These are phyloP conservation scores for Yamadazyma triangularis DNA, from an alignment of 1,139 yeast genomes.

Conservation along the genomic window DNA sequence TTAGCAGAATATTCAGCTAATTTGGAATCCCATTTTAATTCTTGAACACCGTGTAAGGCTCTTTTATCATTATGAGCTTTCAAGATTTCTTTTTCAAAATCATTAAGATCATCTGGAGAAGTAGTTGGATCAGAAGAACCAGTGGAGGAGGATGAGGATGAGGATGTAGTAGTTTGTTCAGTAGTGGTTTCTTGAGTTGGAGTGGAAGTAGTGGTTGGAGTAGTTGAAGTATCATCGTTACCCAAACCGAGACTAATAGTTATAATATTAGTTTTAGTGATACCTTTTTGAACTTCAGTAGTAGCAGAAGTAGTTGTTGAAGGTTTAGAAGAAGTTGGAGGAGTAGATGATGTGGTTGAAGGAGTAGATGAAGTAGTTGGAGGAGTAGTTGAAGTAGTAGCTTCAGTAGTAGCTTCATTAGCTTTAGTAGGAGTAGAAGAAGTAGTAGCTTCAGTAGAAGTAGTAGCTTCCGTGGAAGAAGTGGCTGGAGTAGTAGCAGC, in stretches of 20 bases:
- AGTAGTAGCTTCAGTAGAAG: constrained; percentile 7
- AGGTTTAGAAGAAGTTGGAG: constrained; percentile 3
- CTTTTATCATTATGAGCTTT: constrained; percentile 50
- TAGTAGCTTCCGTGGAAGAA: constrained; percentile 5
- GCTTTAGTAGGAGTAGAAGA: constrained; percentile 4
- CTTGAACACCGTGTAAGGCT: constrained; percentile 48
- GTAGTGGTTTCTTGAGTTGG: constrained; percentile 15
- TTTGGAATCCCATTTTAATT: constrained; percentile 44
- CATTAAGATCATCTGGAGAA: constrained; percentile 12
- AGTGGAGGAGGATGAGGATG: constrained; percentile 10
- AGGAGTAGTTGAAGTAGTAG: too few species aligned
- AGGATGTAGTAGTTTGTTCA: constrained; percentile 10
- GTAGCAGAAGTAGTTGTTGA: constrained; percentile 35
- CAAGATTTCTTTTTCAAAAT: constrained; percentile 33
- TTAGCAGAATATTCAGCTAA: constrained; percentile 46
- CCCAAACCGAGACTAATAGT: not conserved
- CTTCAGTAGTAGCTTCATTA: too few species aligned
- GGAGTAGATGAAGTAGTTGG: constrained; percentile 5
- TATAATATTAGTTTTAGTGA: constrained; percentile 8
- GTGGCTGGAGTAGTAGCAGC: constrained; percentile 7
- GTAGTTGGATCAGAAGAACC: constrained; percentile 11
- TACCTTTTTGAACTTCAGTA: too few species aligned
- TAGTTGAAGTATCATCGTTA: constrained; percentile 5
- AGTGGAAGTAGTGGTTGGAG: constrained; percentile 13
- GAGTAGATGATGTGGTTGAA: constrained; percentile 3